These are phyloP conservation scores for Acacia melanoxylon DNA, from an alignment of 306 rosid species.

Conservation along the genomic window DNA sequence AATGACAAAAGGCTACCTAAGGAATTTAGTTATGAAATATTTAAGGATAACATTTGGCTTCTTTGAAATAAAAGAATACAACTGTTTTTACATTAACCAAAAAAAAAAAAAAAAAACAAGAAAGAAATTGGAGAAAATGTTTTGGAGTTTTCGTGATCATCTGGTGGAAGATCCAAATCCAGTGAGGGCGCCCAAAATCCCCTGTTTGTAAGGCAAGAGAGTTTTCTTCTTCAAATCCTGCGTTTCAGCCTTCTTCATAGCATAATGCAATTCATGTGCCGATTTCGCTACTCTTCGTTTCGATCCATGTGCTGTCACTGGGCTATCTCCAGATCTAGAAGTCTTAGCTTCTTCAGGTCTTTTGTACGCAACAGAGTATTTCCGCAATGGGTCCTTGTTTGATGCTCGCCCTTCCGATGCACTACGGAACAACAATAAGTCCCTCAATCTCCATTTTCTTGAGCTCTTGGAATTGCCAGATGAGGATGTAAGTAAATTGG, in stretches of 20 bases:
- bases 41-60: not conserved
- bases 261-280: conserved; percentile 72
- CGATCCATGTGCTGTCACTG: conserved; percentile 20
- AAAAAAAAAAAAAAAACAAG: too few species aligned
- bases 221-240: conserved; percentile 82
- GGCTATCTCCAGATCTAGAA: conserved; percentile 42
- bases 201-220: conserved; percentile 85
- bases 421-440: conserved; percentile 75
- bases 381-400: conserved; percentile 59
- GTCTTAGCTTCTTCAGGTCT: conserved; percentile 54
- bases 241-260: conserved; percentile 69
- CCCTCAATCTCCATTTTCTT: conserved; percentile 75
- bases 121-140: conserved; percentile 8
- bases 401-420: conserved; percentile 88
- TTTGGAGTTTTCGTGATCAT: not conserved
- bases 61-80: not conserved
- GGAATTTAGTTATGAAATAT: not conserved
- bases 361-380: conserved; percentile 41
- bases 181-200: conserved; percentile 73
- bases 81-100: not conserved
- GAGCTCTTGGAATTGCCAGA: conserved; percentile 44
- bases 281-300: conserved; percentile 52
- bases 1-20: not conserved
- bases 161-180: conserved; percentile 58
- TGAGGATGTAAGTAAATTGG: not conserved